phyloP scores from a whole-genome alignment of 371 early-diverging fungal species.

The Dichotomocladium elegans region DNA sequence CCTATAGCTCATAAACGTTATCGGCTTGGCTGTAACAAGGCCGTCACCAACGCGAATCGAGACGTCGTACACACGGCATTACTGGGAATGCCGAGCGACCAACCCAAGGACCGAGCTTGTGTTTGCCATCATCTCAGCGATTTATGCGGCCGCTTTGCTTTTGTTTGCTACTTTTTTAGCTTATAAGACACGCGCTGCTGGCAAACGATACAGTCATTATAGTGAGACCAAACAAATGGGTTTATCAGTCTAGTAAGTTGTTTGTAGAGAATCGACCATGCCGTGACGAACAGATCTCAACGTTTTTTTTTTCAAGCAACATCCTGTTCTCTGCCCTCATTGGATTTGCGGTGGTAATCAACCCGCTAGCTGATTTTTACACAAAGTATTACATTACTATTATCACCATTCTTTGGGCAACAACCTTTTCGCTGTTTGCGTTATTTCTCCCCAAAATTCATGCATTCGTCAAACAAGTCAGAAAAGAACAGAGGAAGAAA shows the following conservation, averaged over 20 bases:
- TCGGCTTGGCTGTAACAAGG: constrained; percentile 34
- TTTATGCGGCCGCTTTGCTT: constrained; percentile 39
- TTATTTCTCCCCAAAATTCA: constrained; percentile 57
- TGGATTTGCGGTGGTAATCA: constrained; percentile 49
- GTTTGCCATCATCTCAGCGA: constrained; percentile 25
- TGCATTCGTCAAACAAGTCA: constrained; percentile 22
- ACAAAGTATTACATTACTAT: constrained; percentile 51
- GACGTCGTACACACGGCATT: constrained; percentile 36
- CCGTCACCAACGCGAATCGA: constrained; percentile 34
- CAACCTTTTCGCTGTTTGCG: constrained; percentile 49
- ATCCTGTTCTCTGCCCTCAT: constrained; percentile 52
- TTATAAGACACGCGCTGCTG: constrained; percentile 54
- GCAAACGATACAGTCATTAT: constrained; percentile 47
- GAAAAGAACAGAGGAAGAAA: constrained; percentile 1
- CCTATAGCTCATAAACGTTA: constrained; percentile 41
- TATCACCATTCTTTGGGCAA: constrained; percentile 52
- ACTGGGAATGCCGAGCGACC: constrained; percentile 40
- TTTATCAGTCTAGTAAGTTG: constrained; percentile 58
- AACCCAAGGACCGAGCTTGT: constrained; percentile 10
- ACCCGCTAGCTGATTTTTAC: constrained; percentile 47
- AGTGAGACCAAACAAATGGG: constrained; percentile 63
- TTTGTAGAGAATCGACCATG: not conserved
- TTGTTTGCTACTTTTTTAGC: constrained; percentile 55
- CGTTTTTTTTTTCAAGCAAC: constrained; percentile 28
- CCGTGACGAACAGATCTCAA: not conserved